Conservation (phyloP, 148 eudicot species). For the Diospyros lotus region DNA sequence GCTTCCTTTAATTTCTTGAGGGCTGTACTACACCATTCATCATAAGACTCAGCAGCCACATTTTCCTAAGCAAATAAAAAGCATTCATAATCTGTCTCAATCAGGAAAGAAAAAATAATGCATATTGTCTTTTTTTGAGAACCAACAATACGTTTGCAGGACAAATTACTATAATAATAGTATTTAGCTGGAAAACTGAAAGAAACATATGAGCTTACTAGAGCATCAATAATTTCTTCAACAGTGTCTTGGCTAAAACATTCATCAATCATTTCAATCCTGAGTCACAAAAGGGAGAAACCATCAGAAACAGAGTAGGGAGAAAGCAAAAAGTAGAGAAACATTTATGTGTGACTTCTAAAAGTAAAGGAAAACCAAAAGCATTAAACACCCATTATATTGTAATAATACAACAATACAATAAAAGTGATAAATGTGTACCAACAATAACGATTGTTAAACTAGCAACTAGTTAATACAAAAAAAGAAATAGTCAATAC, state of each 20-base stretch:
- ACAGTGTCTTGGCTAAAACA: constrained; percentile 83
- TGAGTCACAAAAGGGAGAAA: constrained; percentile 30
- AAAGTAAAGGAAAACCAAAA: not conserved
- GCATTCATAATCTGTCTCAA: constrained; percentile 2
- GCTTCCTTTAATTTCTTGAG: constrained; percentile 73
- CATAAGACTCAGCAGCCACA: constrained; percentile 47
- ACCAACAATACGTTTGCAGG: not conserved
- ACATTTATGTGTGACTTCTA: not conserved
- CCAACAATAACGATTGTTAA: not conserved
- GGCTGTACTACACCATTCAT: constrained; percentile 53
- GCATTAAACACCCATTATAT: not conserved
- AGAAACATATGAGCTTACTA: constrained; percentile 46
- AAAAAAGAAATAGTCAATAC: not conserved
- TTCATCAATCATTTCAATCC: constrained; percentile 70
- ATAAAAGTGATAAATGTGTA: not conserved
- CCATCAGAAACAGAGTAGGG: not conserved
- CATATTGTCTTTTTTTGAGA: no score
- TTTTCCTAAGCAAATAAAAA: constrained; percentile 50
- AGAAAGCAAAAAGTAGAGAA: not conserved
- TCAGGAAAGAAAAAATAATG: not conserved
- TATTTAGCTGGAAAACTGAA: not conserved
- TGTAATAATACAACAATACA: not conserved
- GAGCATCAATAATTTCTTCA: constrained; percentile 77
- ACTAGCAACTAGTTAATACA: not conserved
- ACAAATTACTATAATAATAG: not conserved